Conservation (phyloP, 2,329 filamentous ascomycete species). For the Pseudogymnoascus pannorum region DNA sequence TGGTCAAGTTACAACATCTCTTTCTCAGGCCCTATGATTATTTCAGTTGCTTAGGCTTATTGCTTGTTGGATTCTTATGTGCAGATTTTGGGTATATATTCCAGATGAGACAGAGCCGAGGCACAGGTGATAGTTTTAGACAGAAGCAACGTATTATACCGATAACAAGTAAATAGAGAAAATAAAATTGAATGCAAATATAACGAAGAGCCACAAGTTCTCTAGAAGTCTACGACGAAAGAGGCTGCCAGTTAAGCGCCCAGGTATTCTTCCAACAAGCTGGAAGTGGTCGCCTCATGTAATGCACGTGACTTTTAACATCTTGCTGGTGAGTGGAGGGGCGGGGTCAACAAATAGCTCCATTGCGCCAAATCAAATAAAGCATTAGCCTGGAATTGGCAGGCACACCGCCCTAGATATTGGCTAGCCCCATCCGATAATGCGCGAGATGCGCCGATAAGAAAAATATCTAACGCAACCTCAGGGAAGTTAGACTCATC, state of each 20-base stretch:
- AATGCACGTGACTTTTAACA: neutral
- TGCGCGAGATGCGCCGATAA: neutral
- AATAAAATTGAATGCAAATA: neutral
- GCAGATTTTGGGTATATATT: neutral
- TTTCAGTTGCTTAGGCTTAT: neutral
- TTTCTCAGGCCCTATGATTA: neutral
- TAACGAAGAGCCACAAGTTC: neutral
- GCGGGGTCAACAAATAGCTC: neutral
- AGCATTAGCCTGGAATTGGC: neutral
- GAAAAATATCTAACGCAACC: neutral
- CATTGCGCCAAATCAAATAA: neutral
- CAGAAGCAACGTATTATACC: neutral
- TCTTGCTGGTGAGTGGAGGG: neutral
- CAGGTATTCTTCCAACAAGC: neutral
- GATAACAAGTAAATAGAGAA: neutral
- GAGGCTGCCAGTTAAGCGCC: neutral
- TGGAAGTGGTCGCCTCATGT: neutral
- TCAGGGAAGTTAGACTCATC: neutral
- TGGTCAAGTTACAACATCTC: neutral
- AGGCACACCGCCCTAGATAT: neutral
- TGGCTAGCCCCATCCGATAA: conserved; percentile 7
- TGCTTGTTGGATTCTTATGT: neutral
- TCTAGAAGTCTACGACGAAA: neutral
- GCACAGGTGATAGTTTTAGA: neutral
- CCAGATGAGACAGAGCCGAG: too few species aligned